Evolutionary conservation across 768 basidiomycete species (phyloP), one percentile per base, ranked within the genome.

Genomic region (Boletus barrowsii): DNA sequence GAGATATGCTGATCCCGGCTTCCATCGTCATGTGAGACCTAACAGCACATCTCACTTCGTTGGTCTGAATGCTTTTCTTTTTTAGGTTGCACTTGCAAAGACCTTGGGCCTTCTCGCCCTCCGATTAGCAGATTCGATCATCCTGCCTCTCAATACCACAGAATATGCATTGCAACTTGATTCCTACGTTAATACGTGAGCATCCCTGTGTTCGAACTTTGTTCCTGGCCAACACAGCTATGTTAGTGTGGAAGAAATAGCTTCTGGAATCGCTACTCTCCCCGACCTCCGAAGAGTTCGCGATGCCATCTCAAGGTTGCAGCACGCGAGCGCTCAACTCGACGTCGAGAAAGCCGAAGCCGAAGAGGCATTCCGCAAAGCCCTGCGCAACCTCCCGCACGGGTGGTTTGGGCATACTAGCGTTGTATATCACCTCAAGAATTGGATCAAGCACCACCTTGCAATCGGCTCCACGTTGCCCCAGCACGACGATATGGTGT

Each of bases 141-240:
- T 89, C 33, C 58, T 90, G 11, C 88, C 88, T 9, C 69, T 90
- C 37, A 90, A 90, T 63, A 88, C 87, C 11, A 89, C 88, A 0
- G 85, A 88, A 57, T 90, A 90, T 63, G 72, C 86, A 4, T 58
- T 80, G 10, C 86, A 88, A 64, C 75, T 90, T 10, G 71, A 75
- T 47, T 70, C 76, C 14, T 89, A 89, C 60, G 75, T 86, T 20
- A 74, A 78, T 37, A 75, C 74, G 86, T 88, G 63, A 61, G 83
- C 53, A 2, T n/a, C 18, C n/a, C 46, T 51, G 53, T 22, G 41
- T 69, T 62, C 43, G 63, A 67, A 49, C 64, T 42, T 50, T 60
- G 65, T 37, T 64, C 64, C 41, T 42, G 55, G 9, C 54, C 56
- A 5, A 58, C 18, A 10, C 35, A n/a, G 13, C 6, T 24, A 10